Evolutionary conservation across 495 filamentous ascomycete genomes (phyloP), one percentile per base, ranked within the genome.

Genomic region (Mytilinidion resinicola): DNA sequence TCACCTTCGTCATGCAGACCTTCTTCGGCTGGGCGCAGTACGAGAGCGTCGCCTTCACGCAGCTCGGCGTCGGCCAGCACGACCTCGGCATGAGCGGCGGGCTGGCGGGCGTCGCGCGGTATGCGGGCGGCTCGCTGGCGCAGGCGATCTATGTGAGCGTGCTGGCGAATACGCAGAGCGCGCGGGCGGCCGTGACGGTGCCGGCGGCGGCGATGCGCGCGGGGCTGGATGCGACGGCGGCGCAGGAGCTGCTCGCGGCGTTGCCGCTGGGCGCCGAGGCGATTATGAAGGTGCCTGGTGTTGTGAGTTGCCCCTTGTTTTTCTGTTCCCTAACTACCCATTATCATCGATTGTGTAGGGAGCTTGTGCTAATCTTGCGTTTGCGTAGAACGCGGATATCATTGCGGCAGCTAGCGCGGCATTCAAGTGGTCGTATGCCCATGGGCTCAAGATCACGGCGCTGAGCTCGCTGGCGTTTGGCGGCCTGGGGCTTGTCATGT

Each of bases 111-210:
- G 62, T 69, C 25, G 63, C 66, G 8, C 63, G 68, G 14, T 70
- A 59, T 53, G 68, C 66, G 10, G 68, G 68, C 36, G 68, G 68
- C 5, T 60, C 56, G 19, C 57, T 73, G 11, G 67, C 70, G 0
- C 56, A 64, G n/a, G 69, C 70, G 7, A 67, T 71, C 53, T 73
- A 71, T 48, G 61, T 64, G 35, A 63, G 57, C 9, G 69, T 71
- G 47, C 51, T 73, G 9, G 60, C 65, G 14, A 73, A 73, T 53
- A 64, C 61, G 42, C 69, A 70, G 47, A 43, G 56, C 1, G 10
- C 35, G 10, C 52, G 57, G 30, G 61, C 60, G 0, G 65, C 67
- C 1, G 35, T 35, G 4, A 57, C 59, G 1, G 56, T 73, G 6
- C 70, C 69, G 1, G 39, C 51, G 4, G 70, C 70, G 20, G 69